Evolutionary conservation across 2,329 filamentous ascomycete genomes (phyloP), one percentile per base, ranked within the genome.

Genomic region (Cryphonectria parasitica): DNA sequence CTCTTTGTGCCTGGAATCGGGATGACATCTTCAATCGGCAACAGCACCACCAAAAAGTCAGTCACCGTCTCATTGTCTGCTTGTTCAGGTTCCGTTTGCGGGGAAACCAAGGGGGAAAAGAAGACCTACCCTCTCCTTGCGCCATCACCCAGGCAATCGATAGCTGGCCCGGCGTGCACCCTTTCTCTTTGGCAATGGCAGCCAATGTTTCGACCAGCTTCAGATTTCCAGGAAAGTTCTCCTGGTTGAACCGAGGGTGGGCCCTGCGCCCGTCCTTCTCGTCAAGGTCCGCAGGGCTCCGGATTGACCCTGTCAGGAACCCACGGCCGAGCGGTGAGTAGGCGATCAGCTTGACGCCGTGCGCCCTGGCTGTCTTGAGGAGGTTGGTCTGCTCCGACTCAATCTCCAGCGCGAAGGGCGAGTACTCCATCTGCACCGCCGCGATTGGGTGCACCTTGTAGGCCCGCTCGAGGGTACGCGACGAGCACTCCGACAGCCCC

Each of bases 311-410:
- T 1, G 84, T 84, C 17, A 89, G 76, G 73, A 89, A 80, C 1
- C 87, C 87, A 3, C 87, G 83, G 10, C 86, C 87, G 8, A 89
- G 82, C 1, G 88, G 88, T 31, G 83, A 85, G 78, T 88, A 89
- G 1, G 85, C 84, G 0, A 90, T 82, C 22, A 87, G 79, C 2
- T 84, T 81, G 8, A 88, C 79, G 2, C 87, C 87, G 1, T 90
- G 81, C 74, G 89, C 85, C 39, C 85, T 80, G 19, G 82, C 84
- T 0, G 87, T 85, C 58, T 82, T 79, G 15, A 89, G 77, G 45
- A 89, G 76, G 25, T 80, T 79, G 10, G 83, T 84, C 10, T 82
- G 78, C 3, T 76, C 79, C 22, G 84, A 84, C 77, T 91, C 89
- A 73, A 91, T 88, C 71, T 88, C 83, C 52, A 91, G 82, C 1